Evolutionary conservation across 305 asterid genomes (phyloP), one percentile per base, ranked within the genome.

Genomic region (Rubia tinctorum): DNA sequence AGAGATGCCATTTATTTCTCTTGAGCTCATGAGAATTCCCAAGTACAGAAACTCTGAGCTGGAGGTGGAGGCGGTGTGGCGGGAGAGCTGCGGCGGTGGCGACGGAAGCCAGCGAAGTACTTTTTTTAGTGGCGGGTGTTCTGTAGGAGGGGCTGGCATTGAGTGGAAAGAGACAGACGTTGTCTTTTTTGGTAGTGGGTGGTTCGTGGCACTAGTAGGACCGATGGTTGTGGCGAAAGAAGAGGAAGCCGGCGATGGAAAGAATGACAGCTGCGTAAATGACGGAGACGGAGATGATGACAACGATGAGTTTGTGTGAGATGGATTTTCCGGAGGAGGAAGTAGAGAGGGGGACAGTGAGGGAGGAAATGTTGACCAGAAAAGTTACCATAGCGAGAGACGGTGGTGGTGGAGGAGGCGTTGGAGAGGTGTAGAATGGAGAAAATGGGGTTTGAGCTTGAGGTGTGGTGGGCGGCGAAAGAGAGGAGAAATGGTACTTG

Each of bases 1-100:
- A 42, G 79, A 73, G 27, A 65, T 62, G 34, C 42, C 43, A 53
- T n/a, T 8, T 9, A 44, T 80, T 66, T 86, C 92, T 25, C 89
- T 80, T 34, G 91, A 80, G 82, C 85, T 85, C 72, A 82, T 83
- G 30, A 89, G 85, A 0, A 88, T 87, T 47, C 95, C 92, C 71
- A 87, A 88, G 78, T 89, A 89, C 62, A 86, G 88, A 68, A 84
- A 87, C 63, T 89, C 92, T 27, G 91, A 80, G 71, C 92, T 87
- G 79, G 80, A 80, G 75, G 95, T 74, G 75, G 86, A 30, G 69
- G 88, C 76, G 49, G 85, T 58, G 79, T 71, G 82, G 86, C 72
- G 84, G 63, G 86, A 66, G 9, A 66, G 18, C 55, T 66, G 30
- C 34, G 71, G 75, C 74, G 72, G 77, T 17, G 71, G 78, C 15